These are phyloP conservation scores for Curvularia sp. DNA, from an alignment of 2,329 filamentous ascomycete species.

Conservation along the genomic window DNA sequence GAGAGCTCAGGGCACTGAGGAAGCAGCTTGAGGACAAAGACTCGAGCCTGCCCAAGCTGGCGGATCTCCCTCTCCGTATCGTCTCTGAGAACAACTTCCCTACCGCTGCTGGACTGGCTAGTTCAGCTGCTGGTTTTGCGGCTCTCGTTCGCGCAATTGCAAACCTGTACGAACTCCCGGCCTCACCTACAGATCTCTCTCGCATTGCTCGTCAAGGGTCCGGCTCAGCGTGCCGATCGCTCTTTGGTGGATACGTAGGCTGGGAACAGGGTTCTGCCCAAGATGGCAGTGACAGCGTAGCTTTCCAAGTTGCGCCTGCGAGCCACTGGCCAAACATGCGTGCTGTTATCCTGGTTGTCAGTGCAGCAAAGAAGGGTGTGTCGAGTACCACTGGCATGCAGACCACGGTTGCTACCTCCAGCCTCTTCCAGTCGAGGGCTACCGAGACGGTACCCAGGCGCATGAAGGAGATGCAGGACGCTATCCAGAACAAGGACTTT, in stretches of 20 bases:
- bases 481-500: conserved; percentile 81
- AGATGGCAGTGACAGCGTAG: conserved; percentile 86
- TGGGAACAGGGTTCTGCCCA: conserved; percentile 81
- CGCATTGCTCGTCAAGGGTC: conserved; percentile 92
- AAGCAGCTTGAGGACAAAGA: conserved; percentile 75
- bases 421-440: conserved; percentile 82
- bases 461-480: conserved; percentile 85
- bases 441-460: conserved; percentile 78
- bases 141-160: conserved; percentile 83
- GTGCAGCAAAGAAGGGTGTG: conserved; percentile 94
- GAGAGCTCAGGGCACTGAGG: conserved; percentile 80
- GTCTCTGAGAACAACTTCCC: conserved; percentile 99
- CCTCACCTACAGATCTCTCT: conserved; percentile 82
- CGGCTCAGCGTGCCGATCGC: conserved; percentile 88
- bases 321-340: conserved; percentile 96
- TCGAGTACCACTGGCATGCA: conserved; percentile 96
- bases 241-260: conserved; percentile 95
- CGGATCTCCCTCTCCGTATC: conserved; percentile 77
- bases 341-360: conserved; percentile 88
- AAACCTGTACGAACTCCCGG: conserved; percentile 85
- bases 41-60: conserved; percentile 80
- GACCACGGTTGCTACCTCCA: conserved; percentile 88
- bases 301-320: conserved; percentile 85
- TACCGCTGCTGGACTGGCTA: conserved; percentile 85
- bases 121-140: conserved; percentile 70